Conservation (phyloP, 306 rosid genomes). For the Quercus suber region DNA sequence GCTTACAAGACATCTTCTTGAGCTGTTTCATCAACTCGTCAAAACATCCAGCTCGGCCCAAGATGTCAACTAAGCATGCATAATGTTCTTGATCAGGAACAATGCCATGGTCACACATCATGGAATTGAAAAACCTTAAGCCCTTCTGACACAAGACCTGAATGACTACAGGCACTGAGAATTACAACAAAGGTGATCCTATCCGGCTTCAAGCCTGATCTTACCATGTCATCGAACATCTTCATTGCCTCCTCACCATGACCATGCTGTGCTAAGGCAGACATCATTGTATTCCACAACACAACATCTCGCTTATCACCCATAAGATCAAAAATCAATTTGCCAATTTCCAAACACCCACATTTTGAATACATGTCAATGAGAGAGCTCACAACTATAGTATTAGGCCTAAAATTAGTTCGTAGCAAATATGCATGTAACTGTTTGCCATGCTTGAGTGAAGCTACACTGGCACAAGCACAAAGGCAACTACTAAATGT, state of each 20-base stretch:
- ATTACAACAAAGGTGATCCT: constrained; percentile 54
- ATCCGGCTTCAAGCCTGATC: constrained; percentile 60
- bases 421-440: constrained; percentile 59
- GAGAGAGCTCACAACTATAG: constrained; percentile 69
- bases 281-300: constrained; percentile 77
- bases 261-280: constrained; percentile 66
- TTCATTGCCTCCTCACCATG: constrained; percentile 49
- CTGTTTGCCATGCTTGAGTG: constrained; percentile 66
- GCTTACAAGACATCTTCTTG: constrained; percentile 47
- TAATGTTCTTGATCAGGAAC: constrained; percentile 78
- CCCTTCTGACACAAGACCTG: constrained; percentile 75
- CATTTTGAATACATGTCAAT: constrained; percentile 84
- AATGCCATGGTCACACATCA: constrained; percentile 46
- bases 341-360: constrained; percentile 55
- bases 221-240: constrained; percentile 52
- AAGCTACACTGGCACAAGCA: constrained; percentile 68
- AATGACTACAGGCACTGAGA: constrained; percentile 74
- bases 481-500: constrained; percentile 73
- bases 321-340: constrained; percentile 40
- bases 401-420: constrained; percentile 55
- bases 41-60: constrained; percentile 57
- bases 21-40: constrained; percentile 43
- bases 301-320: constrained; percentile 59
- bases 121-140: constrained; percentile 58
- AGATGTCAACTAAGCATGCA: constrained; percentile 68